Percentiles rank a stretch among this genome's conserved stretches.
Conservation (phyloP, 2,329 filamentous ascomycete genomes). For the Didymellaceae sp. region DNA sequence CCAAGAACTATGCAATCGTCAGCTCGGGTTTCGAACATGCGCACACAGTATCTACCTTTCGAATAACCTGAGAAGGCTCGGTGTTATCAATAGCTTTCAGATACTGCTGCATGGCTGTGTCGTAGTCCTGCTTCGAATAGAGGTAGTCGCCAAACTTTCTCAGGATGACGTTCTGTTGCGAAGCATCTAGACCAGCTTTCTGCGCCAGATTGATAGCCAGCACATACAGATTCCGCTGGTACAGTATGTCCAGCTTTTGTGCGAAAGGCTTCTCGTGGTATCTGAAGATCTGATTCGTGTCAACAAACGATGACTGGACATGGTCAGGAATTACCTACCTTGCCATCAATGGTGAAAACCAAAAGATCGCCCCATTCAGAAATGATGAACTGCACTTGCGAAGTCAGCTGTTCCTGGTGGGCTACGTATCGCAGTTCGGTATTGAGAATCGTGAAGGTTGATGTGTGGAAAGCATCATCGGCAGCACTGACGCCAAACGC, state of each 20-base stretch:
- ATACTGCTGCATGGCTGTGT: slow-evolving; percentile 99
- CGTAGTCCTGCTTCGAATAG: slow-evolving; percentile 94
- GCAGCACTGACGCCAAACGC: slow-evolving; percentile 75
- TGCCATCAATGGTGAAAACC: slow-evolving; percentile 88
- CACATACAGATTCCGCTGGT: slow-evolving; percentile 90
- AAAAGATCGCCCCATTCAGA: slow-evolving; percentile 91
- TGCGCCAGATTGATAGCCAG: slow-evolving; percentile 91
- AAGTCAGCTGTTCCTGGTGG: slow-evolving; percentile 83
- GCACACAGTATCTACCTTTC: slow-evolving; percentile 67
- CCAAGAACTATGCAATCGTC: slow-evolving; percentile 70
- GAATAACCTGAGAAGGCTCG: slow-evolving; percentile 93
- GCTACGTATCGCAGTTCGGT: slow-evolving; percentile 88
- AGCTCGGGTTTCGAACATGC: slow-evolving; percentile 1
- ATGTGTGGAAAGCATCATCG: slow-evolving; percentile 83
- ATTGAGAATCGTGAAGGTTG: slow-evolving; percentile 89
- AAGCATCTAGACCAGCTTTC: slow-evolving; percentile 78
- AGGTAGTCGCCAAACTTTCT: slow-evolving; percentile 92
- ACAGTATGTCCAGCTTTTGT: slow-evolving; percentile 90
- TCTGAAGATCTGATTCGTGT: slow-evolving; percentile 69
- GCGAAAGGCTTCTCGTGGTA: slow-evolving; percentile 92
- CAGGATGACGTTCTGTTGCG: slow-evolving; percentile 90
- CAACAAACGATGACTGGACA: slow-evolving; percentile 8
- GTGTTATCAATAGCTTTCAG: slow-evolving; percentile 95
- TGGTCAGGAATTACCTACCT: slow-evolving; percentile 65
- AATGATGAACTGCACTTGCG: slow-evolving; percentile 80